Evolutionary conservation across 768 basidiomycete genomes (phyloP), one percentile per base, ranked within the genome.

Genomic region (Austroboletus eburneus): DNA sequence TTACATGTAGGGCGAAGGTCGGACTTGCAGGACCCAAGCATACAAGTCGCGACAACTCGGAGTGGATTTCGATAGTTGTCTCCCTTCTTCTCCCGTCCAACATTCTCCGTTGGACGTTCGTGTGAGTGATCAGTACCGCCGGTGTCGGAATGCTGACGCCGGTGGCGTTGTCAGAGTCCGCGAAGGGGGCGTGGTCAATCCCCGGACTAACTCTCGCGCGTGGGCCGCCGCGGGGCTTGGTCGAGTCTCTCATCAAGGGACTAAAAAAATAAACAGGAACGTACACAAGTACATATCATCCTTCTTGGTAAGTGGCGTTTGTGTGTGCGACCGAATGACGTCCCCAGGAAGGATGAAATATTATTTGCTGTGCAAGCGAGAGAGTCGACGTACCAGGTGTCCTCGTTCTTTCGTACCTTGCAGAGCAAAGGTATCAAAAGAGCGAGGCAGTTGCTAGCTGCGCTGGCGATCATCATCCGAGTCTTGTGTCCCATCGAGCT

Each of bases 111-210:
- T 22, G 20, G 3, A 20, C 18, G n/a, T 12, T n/a, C 45, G 25
- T 55, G 54, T 55, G 54, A 50, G 42, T 54, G 47, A 46, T 39
- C 13, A 5, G 27, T 27, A 32, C 30, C 30, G 30, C 21, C 25
- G 20, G 30, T 7, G 17, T 39, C 5, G 22, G 17, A 24, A 21
- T 14, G 34, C 16, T 48, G 43, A 45, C 37, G 33, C 16, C 12
- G 45, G 45, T 52, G 45, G 44, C 51, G 49, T 39, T 34, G 21
- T 32, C 10, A 37, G 35, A 43, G 43, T 53, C 42, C 52, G 45
- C 49, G 45, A 47, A 45, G 43, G 40, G 22, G 46, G 39, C 51
- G 39, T 51, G 42, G 35, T 38, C 21, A 41, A 30, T 27, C 10
- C 21, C 42, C 33, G 39, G 34, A 38, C 3, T 25, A 6, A 5